Evolutionary conservation across 2,329 filamentous ascomycete genomes (phyloP).

Genomic region (Aspergillus sp.): DNA sequence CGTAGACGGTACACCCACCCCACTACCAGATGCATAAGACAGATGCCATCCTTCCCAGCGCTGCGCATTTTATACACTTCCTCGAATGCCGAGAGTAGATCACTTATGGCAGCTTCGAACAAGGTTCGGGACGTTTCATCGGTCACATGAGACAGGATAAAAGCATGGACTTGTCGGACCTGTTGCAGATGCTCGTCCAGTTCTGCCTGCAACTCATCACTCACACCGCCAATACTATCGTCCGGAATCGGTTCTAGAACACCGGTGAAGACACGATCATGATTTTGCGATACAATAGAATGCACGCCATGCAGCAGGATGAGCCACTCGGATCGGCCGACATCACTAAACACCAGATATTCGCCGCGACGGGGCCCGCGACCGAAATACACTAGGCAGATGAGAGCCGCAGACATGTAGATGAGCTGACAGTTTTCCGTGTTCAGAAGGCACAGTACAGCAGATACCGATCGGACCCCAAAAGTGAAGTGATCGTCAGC

Average conservation of each 20-base stretch:
- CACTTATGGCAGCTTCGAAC: slow-evolving; percentile 16
- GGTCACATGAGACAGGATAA: slow-evolving; percentile 13
- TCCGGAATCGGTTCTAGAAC: slow-evolving; percentile 19
- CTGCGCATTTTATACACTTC: slow-evolving; percentile 21
- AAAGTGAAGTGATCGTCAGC: slow-evolving; percentile 39
- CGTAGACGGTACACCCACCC: slow-evolving; percentile 35
- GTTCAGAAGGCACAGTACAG: slow-evolving; percentile 28
- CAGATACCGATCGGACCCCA: slow-evolving; percentile 34
- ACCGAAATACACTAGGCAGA: slow-evolving; percentile 39
- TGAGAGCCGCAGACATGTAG: slow-evolving; percentile 34
- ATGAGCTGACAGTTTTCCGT: slow-evolving; percentile 33
- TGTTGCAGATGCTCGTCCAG: slow-evolving; percentile 18
- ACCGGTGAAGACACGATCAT: slow-evolving; percentile 27
- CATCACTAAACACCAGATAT: slow-evolving; percentile 35
- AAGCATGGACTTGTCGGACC: slow-evolving; percentile 13
- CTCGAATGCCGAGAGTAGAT: slow-evolving; percentile 19
- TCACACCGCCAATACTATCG: slow-evolving; percentile 3
- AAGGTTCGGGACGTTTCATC: not conserved
- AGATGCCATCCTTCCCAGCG: slow-evolving; percentile 11
- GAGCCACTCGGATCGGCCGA: slow-evolving; percentile 34
- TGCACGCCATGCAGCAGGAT: slow-evolving; percentile 35
- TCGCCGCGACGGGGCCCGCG: slow-evolving; percentile 32
- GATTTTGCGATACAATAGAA: slow-evolving; percentile 21
- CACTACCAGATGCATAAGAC: slow-evolving; percentile 28
- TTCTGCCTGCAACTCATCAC: slow-evolving; percentile 18